Conservation (phyloP, 179 eudicot genomes). For the Patellifolia procumbens region DNA sequence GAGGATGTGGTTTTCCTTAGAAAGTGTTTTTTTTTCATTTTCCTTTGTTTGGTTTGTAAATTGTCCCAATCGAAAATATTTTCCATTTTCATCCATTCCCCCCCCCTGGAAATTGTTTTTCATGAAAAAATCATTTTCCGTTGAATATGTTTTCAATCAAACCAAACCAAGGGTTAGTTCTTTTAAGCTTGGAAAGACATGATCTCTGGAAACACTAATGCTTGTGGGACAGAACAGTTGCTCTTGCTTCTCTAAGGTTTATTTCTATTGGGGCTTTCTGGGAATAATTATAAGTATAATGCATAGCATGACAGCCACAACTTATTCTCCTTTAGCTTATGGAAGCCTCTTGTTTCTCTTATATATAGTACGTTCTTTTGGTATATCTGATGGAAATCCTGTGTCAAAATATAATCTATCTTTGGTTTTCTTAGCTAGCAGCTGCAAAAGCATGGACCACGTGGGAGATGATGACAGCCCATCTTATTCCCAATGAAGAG, state of each 20-base stretch:
- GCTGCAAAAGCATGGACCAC: slow-evolving; percentile 98
- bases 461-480: slow-evolving; percentile 98
- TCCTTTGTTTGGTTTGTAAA: too few species aligned
- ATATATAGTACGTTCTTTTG: not conserved
- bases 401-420: not conserved
- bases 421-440: slow-evolving; percentile 50
- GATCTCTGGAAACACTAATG: not conserved
- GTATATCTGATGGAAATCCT: not conserved
- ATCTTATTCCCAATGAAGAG: slow-evolving; percentile 78
- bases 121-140: too few species aligned
- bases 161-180: too few species aligned
- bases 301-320: not conserved
- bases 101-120: too few species aligned
- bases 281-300: not conserved
- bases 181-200: not conserved
- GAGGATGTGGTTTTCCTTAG: too few species aligned
- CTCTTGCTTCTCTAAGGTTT: not conserved
- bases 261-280: not conserved
- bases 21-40: too few species aligned
- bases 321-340: not conserved
- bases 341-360: not conserved
- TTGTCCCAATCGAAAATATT: too few species aligned
- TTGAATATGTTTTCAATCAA: too few species aligned
- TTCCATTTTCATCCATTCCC: too few species aligned
- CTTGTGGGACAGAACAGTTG: not conserved